Percentiles rank a stretch among this genome's conserved stretches.
Evolutionary conservation across 768 basidiomycete genomes (phyloP).

Genomic region (Pisolithus sp.): DNA sequence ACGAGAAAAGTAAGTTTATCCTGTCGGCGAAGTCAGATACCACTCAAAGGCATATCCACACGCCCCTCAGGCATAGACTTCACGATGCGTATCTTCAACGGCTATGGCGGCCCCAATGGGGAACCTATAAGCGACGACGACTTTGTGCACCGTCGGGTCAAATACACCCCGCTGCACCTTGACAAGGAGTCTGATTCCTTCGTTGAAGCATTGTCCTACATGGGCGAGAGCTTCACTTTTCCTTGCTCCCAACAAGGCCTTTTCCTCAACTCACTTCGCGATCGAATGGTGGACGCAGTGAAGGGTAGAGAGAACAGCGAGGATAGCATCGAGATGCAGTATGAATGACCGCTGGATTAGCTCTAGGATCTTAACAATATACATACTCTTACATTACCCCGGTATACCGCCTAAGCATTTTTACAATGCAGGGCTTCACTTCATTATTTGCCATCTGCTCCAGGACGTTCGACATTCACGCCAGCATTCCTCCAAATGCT

Average conservation of each 20-base stretch:
- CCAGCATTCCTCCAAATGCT: conserved; percentile 57
- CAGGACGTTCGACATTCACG: conserved; percentile 7
- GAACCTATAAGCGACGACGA: conserved; percentile 29
- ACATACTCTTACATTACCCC: conserved; percentile 5
- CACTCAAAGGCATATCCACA: background rate
- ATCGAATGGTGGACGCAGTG: conserved; percentile 38
- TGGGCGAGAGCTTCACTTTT: conserved; percentile 64
- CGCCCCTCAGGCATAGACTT: conserved; percentile 51
- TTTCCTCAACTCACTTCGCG: conserved; percentile 58
- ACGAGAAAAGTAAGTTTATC: conserved; percentile 26
- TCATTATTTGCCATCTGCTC: conserved; percentile 1
- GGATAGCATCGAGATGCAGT: conserved; percentile 13
- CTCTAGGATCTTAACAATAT: background rate
- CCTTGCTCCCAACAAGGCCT: conserved; percentile 56
- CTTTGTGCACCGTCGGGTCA: conserved; percentile 29
- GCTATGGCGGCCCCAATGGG: conserved; percentile 23
- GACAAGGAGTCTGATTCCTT: conserved; percentile 56
- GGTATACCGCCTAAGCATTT: conserved; percentile 9
- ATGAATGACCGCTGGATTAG: background rate
- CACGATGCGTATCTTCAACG: conserved; percentile 44
- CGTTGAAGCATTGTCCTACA: conserved; percentile 53
- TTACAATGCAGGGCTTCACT: conserved; percentile 8
- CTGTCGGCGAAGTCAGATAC: background rate
- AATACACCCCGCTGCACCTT: conserved; percentile 58
- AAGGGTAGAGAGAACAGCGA: conserved; percentile 16